Percentiles rank a stretch among this genome's conserved stretches.
Conservation (phyloP, 371 early-diverging fungal genomes). For the Mucor circinelloides region DNA sequence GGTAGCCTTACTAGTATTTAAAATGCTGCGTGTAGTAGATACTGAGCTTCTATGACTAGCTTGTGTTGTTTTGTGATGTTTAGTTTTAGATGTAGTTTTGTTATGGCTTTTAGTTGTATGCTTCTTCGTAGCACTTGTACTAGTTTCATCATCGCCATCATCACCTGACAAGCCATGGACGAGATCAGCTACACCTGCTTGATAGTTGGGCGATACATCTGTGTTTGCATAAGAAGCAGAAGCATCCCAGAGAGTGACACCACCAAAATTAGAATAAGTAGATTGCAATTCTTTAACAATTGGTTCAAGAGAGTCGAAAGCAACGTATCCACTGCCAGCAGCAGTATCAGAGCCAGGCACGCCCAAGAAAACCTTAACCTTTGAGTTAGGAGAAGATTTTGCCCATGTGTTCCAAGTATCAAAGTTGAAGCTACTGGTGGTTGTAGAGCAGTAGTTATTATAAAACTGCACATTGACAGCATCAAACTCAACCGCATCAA, state of each 20-base stretch:
- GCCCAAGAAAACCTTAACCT: conserved; percentile 63
- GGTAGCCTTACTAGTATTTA: neutral
- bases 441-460: conserved; percentile 68
- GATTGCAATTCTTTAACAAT: conserved; percentile 33
- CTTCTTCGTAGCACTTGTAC: neutral
- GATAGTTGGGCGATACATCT: conserved; percentile 31
- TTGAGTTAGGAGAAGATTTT: conserved; percentile 54
- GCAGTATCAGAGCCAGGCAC: conserved; percentile 64
- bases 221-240: conserved; percentile 41
- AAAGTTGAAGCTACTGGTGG: conserved; percentile 62
- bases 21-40: neutral
- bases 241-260: conserved; percentile 70
- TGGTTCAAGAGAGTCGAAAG: conserved; percentile 31
- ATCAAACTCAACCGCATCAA: conserved; percentile 56
- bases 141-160: neutral
- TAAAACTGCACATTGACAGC: conserved; percentile 76
- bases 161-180: conserved; percentile 18
- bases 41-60: neutral
- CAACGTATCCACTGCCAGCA: conserved; percentile 67
- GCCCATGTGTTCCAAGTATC: conserved; percentile 64
- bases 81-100: neutral
- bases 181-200: conserved; percentile 28
- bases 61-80: neutral
- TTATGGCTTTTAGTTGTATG: neutral
- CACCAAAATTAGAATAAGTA: conserved; percentile 61